These are phyloP conservation scores for Yamadazyma dushanensis DNA, from an alignment of 1,139 yeast species.

Conservation along the genomic window DNA sequence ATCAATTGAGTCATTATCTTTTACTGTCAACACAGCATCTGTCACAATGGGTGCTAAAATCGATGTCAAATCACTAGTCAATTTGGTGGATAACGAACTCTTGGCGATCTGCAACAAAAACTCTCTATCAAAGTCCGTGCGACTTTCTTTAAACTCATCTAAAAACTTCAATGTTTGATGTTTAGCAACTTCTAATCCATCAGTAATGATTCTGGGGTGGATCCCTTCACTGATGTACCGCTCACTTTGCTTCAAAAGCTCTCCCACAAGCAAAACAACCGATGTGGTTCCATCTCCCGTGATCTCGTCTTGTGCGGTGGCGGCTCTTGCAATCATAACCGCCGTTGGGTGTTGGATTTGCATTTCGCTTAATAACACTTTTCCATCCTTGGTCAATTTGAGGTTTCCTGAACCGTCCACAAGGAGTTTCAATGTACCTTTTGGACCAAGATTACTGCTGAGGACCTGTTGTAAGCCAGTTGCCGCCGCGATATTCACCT, in stretches of 20 bases:
- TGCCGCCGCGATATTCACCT: conserved; percentile 94
- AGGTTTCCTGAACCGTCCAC: conserved; percentile 97
- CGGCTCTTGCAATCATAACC: conserved; percentile 97
- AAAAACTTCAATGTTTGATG: conserved; percentile 69
- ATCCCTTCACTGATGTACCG: conserved; percentile 90
- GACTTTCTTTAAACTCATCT: conserved; percentile 54
- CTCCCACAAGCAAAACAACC: conserved; percentile 92
- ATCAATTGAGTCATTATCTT: conserved; percentile 58
- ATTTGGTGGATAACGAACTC: conserved; percentile 85
- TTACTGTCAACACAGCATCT: conserved; percentile 87
- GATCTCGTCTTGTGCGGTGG: conserved; percentile 97
- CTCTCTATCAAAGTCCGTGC: conserved; percentile 69
- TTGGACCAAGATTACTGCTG: conserved; percentile 92
- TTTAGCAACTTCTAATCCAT: conserved; percentile 92
- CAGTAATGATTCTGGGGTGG: conserved; percentile 92
- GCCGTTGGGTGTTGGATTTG: conserved; percentile 99
- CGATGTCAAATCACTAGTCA: conserved; percentile 70
- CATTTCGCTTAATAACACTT: conserved; percentile 91
- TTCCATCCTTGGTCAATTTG: conserved; percentile 96
- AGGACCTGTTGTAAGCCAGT: conserved; percentile 94
- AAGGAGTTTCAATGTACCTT: conserved; percentile 92
- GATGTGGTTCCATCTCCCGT: conserved; percentile 99
- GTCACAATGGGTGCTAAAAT: conserved; percentile 91
- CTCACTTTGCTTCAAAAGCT: conserved; percentile 90
- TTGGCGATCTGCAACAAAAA: conserved; percentile 88